Base-by-base conservation (phyloP, 1,284 basidiomycete species). In the Puccinia novopanici region DNA sequence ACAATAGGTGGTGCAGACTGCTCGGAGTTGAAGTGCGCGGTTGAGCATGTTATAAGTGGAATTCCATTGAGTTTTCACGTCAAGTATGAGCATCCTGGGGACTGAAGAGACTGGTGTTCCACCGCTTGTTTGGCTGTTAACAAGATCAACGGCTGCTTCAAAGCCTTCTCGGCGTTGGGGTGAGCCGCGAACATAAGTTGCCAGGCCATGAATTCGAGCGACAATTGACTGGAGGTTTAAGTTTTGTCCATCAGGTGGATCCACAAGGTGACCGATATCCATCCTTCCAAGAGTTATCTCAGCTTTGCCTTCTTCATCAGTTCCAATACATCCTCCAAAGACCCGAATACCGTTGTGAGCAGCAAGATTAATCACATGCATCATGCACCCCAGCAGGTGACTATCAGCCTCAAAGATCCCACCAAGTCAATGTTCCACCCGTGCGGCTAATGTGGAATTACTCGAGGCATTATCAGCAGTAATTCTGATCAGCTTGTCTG, bases 101-200 rank as follows among this genome's bases (percentile, higher is more conserved):
- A n/a, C n/a, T n/a, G n/a, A n/a, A n/a, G n/a, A 45, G 45, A 19
- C 19, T 17, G 9, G 50, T 10, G 50, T 52, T 10, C 10, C 50
- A 19, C 17, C 10, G 19, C n/a, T n/a, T n/a, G n/a, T n/a, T n/a
- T n/a, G n/a, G n/a, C n/a, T n/a, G 50, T 52, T 5, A 15, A 45
- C 48, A 6, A 73, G 19, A 17, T 6, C 50, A 8, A 34, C 27
- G n/a, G n/a, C n/a, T 12, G 27, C 4, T 24, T 50, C 8, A 59
- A 74, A 74, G 3, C 30, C 4, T 40, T 74, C 52, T 2, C 34
- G 30, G 17, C 50, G 52, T 24, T 74, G 72, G 59, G 72, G 72
- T 4, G 45, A 27, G 5, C 2, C 4, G 27, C 24, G 27, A 19
- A 74, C 50, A 40, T 74, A 59, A 4, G 52, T 24, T 22, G 70